Conservation (phyloP, 1,139 yeast species). For the Candida sojae region DNA sequence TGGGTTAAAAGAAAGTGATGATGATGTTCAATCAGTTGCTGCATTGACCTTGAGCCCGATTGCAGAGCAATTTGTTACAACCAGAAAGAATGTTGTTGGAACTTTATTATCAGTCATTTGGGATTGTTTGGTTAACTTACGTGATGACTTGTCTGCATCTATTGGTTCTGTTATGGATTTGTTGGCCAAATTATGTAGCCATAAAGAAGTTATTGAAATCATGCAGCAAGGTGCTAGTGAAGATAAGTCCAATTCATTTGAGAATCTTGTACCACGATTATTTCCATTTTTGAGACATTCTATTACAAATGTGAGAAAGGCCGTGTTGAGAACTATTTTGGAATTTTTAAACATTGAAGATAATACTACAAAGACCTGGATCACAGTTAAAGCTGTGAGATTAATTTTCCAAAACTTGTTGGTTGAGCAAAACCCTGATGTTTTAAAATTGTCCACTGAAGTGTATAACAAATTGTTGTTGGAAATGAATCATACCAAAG, state of each 20-base stretch:
- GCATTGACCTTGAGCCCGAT: conserved; percentile 93
- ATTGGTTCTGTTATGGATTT: conserved; percentile 97
- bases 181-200: conserved; percentile 83
- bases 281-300: conserved; percentile 95
- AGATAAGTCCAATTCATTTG: conserved; percentile 57
- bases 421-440: conserved; percentile 83
- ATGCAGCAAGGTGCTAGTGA: conserved; percentile 64
- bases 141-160: conserved; percentile 91
- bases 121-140: conserved; percentile 80
- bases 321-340: conserved; percentile 77
- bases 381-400: conserved; percentile 69
- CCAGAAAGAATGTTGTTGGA: conserved; percentile 62
- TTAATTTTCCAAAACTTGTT: conserved; percentile 83
- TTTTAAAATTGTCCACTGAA: conserved; percentile 60
- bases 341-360: conserved; percentile 79
- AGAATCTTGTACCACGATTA: conserved; percentile 81
- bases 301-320: conserved; percentile 85
- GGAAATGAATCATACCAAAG: conserved; percentile 35
- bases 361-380: conserved; percentile 70
- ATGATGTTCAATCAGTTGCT: conserved; percentile 96
- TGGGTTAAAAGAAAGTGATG: conserved; percentile 83
- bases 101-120: conserved; percentile 76
- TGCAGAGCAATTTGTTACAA: conserved; percentile 75
- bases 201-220: conserved; percentile 70
- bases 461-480: conserved; percentile 62